These are phyloP conservation scores for Polytolypa hystricis DNA, from an alignment of 2,329 filamentous ascomycete genomes.

Conservation along the genomic window DNA sequence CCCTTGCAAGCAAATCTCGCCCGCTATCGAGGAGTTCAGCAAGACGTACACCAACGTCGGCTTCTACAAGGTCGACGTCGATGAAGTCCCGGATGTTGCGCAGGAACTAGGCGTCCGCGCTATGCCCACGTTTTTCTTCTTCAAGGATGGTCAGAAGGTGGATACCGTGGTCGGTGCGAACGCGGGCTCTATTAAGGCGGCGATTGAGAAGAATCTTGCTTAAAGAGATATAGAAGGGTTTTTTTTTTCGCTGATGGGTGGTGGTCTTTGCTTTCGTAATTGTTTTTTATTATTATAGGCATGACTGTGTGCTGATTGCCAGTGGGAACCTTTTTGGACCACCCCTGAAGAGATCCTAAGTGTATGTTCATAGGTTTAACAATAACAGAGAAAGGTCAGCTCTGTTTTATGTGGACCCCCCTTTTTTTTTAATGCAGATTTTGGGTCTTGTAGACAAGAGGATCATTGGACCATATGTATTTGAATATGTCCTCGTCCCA, in stretches of 20 bases:
- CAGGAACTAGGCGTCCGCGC: constrained; percentile 40
- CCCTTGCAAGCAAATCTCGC: constrained; percentile 45
- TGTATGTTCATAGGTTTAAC: no score
- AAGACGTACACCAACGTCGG: constrained; percentile 39
- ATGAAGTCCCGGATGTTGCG: constrained; percentile 40
- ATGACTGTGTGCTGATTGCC: no score
- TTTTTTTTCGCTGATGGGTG: neutral
- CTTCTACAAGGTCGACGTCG: constrained; percentile 47
- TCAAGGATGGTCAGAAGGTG: constrained; percentile 28
- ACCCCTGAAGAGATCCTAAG: no score
- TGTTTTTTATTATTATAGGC: no score
- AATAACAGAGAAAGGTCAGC: no score
- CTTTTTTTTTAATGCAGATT: no score
- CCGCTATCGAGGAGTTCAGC: constrained; percentile 41
- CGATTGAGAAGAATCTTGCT: constrained; percentile 12
- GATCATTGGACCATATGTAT: no score
- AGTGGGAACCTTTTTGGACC: no score
- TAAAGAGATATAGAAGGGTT: neutral
- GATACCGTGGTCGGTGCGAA: constrained; percentile 50
- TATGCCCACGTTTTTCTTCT: constrained; percentile 32
- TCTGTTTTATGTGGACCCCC: no score
- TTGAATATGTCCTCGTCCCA: no score
- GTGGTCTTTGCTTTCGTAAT: no score
- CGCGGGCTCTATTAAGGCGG: constrained; percentile 47
- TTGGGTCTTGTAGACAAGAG: no score